Evolutionary conservation across 305 asterid species (phyloP).

Genomic region (Ilex paraguariensis): DNA sequence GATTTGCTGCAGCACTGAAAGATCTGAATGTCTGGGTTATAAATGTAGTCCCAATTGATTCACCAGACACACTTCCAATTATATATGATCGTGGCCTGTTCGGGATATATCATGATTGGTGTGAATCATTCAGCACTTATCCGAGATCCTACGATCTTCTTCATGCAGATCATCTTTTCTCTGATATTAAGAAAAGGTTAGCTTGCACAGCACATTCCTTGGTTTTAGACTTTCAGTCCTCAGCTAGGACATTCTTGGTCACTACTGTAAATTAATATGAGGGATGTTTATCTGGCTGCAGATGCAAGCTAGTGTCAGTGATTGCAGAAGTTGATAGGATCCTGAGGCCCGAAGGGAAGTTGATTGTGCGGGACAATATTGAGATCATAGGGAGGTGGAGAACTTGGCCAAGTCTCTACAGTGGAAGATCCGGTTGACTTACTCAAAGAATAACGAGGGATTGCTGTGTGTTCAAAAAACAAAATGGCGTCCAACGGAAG

Average conservation of each 20-base stretch:
- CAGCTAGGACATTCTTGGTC: too few species aligned
- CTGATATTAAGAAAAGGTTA: constrained; percentile 15
- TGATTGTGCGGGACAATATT: constrained; percentile 18
- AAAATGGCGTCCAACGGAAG: constrained; percentile 16
- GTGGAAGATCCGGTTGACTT: constrained; percentile 15
- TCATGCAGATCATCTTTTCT: constrained; percentile 21
- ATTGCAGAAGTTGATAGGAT: constrained; percentile 22
- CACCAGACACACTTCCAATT: constrained; percentile 20
- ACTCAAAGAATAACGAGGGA: constrained; percentile 19
- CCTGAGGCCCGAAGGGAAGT: constrained; percentile 20
- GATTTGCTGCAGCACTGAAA: constrained; percentile 21
- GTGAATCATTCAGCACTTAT: constrained; percentile 22
- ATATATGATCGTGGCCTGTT: constrained; percentile 21
- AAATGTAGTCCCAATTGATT: constrained; percentile 18
- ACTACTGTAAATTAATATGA: too few species aligned
- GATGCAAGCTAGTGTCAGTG: constrained; percentile 10
- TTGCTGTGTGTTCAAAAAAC: constrained; percentile 18
- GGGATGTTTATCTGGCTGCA: constrained; percentile 1
- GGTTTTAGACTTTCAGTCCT: too few species aligned
- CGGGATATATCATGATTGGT: constrained; percentile 21
- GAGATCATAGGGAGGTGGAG: constrained; percentile 16
- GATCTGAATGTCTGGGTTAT: constrained; percentile 23
- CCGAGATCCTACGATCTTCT: constrained; percentile 22
- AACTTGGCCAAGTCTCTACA: constrained; percentile 11
- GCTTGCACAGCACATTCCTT: not conserved